Percentiles rank a stretch among this genome's conserved stretches.
These are phyloP conservation scores for Fusarium sp. DNA, from an alignment of 2,329 filamentous ascomycete species.

Conservation along the genomic window DNA sequence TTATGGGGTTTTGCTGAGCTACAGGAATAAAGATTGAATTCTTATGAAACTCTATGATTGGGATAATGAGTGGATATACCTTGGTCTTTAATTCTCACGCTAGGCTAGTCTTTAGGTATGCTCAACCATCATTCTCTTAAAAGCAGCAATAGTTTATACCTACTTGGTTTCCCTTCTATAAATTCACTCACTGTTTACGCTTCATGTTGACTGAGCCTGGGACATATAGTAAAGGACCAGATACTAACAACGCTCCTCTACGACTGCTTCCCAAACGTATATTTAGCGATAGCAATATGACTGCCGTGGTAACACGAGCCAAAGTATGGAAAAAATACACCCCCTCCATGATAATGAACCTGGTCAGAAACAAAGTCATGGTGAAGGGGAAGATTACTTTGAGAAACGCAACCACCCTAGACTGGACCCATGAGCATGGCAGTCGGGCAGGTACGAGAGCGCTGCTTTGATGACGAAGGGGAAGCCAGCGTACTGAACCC, in stretches of 20 bases:
- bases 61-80: background rate
- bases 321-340: too few species aligned
- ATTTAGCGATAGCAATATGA: too few species aligned
- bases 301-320: too few species aligned
- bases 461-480: constrained; percentile 2
- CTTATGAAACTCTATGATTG: background rate
- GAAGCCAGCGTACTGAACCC: background rate
- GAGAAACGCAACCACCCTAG: constrained; percentile 4
- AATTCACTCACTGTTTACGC: too few species aligned
- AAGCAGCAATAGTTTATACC: background rate
- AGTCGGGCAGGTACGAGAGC: background rate
- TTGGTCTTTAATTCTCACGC: background rate
- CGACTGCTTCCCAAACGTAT: too few species aligned
- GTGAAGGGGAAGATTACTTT: constrained; percentile 7
- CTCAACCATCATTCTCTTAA: background rate
- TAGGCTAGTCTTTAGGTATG: background rate
- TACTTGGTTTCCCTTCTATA: background rate
- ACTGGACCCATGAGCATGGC: background rate
- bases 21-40: background rate
- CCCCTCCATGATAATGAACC: background rate
- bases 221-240: too few species aligned
- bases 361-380: background rate
- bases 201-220: too few species aligned
- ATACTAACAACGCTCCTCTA: too few species aligned
- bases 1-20: background rate